Base-by-base conservation (phyloP, 495 filamentous ascomycete species). In the Podospora comata region DNA sequence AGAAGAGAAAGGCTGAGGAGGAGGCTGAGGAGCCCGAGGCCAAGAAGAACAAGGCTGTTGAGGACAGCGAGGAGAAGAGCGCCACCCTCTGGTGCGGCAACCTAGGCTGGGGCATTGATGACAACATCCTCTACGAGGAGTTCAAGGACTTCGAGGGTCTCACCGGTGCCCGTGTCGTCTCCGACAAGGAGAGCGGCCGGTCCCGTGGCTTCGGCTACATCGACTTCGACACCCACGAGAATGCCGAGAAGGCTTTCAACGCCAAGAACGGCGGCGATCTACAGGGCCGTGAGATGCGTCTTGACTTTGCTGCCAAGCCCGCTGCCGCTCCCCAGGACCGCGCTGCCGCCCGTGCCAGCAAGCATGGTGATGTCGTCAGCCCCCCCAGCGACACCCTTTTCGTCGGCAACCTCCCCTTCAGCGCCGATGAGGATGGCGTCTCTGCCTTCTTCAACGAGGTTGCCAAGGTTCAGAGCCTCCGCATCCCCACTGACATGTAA, bases 201-300 rank as follows among this genome's bases (percentile, higher is more conserved):
- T 96, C 94, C 75, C 93, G 92, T 79, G 95, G 95, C 70, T 99
- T 96, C 80, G 95, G 96, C 71, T 99, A 97, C 77, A 93, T 97
- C 70, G 95, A 99, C 82, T 99, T 92, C 81, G 81, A 83, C 73
- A 86, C 81, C 67, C 80, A 85, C 71, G 86, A 86, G 59, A 84
- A 86, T 76, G 92, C 92, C 28, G 84, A 88, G 72, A 89, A 89
- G 78, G 96, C 96, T 70, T 87, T 89, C 68, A 85, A 88, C 64
- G 90, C 83, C 71, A 97, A 91, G 92, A 89, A 91, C 77, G 92
- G 88, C 65, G 77, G 86, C 64, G 86, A 91, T 67, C 81, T 98
- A 67, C 93, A 98, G 75, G 92, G 92, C 67, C 96, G 95, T 70
- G 80, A 83, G 65, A 84, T 97, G 79, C 94, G 95, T 82, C 85